These are phyloP conservation scores for Metschnikowia borealis DNA, from an alignment of 805 yeast species.

Conservation along the genomic window DNA sequence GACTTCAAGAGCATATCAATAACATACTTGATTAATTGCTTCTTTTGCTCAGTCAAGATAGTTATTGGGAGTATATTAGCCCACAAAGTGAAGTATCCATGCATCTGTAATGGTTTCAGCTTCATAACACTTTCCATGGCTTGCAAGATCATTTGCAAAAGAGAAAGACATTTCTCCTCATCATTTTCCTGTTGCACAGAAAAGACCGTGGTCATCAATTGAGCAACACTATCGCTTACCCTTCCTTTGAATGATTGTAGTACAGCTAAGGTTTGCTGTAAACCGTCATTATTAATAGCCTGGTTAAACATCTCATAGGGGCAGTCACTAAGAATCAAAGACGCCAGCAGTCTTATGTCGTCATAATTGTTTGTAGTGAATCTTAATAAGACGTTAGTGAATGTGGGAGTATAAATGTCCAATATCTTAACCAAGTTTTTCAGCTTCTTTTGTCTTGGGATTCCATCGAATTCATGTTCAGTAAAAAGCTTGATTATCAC, in stretches of 20 bases:
- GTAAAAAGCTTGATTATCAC: slow-evolving; percentile 48
- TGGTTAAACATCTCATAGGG: slow-evolving; percentile 7
- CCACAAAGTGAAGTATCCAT: slow-evolving; percentile 63
- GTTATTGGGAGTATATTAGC: slow-evolving; percentile 19
- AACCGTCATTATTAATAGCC: neutral
- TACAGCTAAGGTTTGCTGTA: slow-evolving; percentile 14
- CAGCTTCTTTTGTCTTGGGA: slow-evolving; percentile 3
- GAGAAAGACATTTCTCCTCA: slow-evolving; percentile 5
- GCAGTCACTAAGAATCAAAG: slow-evolving; percentile 9
- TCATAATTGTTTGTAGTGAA: slow-evolving; percentile 68
- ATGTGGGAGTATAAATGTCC: slow-evolving; percentile 5
- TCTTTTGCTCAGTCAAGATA: neutral
- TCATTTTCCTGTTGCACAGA: slow-evolving; percentile 6
- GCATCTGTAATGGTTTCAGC: slow-evolving; percentile 40
- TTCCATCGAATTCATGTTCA: slow-evolving; percentile 29
- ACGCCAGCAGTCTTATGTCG: slow-evolving; percentile 52
- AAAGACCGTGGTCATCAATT: slow-evolving; percentile 52
- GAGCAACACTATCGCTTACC: slow-evolving; percentile 77
- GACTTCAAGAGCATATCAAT: slow-evolving; percentile 19
- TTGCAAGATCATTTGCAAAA: slow-evolving; percentile 3
- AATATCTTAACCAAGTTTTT: slow-evolving; percentile 2
- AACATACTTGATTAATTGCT: slow-evolving; percentile 13
- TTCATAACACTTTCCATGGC: slow-evolving; percentile 17
- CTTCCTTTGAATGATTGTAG: slow-evolving; percentile 49
- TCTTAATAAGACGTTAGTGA: slow-evolving; percentile 50